Evolutionary conservation across 352 stramenopile genomes (phyloP), one percentile per base, ranked within the genome.

Genomic region (Saprolegnia diclina): DNA sequence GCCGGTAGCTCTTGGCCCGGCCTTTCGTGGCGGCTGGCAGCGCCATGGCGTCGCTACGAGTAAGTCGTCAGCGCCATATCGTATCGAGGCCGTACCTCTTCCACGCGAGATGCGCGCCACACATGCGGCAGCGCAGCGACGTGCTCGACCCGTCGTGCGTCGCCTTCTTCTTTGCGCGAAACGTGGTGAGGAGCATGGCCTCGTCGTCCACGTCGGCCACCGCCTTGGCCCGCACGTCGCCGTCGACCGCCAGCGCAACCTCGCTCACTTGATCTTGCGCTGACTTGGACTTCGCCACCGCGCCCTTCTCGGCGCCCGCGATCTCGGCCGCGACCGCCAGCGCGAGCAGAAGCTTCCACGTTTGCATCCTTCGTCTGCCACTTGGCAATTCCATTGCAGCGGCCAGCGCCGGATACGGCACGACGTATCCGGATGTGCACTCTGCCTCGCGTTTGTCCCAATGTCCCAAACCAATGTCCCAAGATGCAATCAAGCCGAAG

Each of bases 61-160:
- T 35, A 40, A 42, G 52, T 14, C 21, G 13, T n/a, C n/a, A 72
- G 40, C 71, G 50, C 21, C 67, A 42, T 19, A 42, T 4, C 7
- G 37, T 32, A 63, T 16, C 53, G n/a, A 5, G 40, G 37, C 21
- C 75, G 32, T 71, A 94, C 86, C 73, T 76, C 50, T 90, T 92
- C 44, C 72, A 75, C 4, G 84, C 84, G 26, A 92, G 77, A 37
- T 77, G 75, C 18, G 84, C 86, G 21, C 86, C 86, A 53, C 86
- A 94, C 44, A 87, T 81, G 65, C 86, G 86, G 74, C 86, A 94
- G 69, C 86, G 86, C 53, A 94, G 75, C 0, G 80, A 67, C 0
- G 76, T 63, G n/a, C 72, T 77, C 35, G 77, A 4, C 9, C 16
- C 53, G 19, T 61, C 53, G 53, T 42, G 14, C 53, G 6, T 42